Conservation (phyloP, 169 alveolate genomes). For the Plasmodium ovale region DNA sequence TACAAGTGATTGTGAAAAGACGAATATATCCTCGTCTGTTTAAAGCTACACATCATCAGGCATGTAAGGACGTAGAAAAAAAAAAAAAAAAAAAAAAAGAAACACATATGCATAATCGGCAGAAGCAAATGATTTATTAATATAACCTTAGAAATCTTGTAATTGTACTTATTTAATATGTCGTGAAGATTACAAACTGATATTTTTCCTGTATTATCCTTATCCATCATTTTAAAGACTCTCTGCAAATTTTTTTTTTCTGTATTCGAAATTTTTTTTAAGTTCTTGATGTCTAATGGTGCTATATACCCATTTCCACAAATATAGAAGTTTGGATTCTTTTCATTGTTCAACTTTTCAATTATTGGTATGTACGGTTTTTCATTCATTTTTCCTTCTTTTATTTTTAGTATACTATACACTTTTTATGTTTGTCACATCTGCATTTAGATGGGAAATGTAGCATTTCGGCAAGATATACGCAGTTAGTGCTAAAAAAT, state of each 20-base stretch:
- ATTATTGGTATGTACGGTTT: slow-evolving; percentile 72
- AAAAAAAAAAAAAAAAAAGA: not conserved
- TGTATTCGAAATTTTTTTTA: slow-evolving; percentile 62
- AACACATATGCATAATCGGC: not conserved
- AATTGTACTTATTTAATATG: slow-evolving; percentile 48
- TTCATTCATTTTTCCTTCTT: slow-evolving; percentile 54
- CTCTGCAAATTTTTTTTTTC: slow-evolving; percentile 68
- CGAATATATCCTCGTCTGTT: too few species aligned
- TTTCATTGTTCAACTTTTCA: slow-evolving; percentile 65
- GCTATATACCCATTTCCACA: slow-evolving; percentile 77
- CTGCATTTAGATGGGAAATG: not conserved
- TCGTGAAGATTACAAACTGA: slow-evolving; percentile 69
- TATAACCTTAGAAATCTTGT: slow-evolving; percentile 74
- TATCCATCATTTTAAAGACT: slow-evolving; percentile 73
- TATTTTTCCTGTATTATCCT: slow-evolving; percentile 73
- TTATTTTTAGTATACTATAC: slow-evolving; percentile 7
- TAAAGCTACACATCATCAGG: not conserved
- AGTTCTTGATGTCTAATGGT: slow-evolving; percentile 71
- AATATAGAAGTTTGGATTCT: slow-evolving; percentile 67
- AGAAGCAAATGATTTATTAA: not conserved
- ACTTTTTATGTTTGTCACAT: not conserved
- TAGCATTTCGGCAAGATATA: not conserved
- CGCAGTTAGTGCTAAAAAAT: not conserved
- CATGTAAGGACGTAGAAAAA: slow-evolving; percentile 1
- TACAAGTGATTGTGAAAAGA: too few species aligned